These are phyloP conservation scores for Epichloe sylvatica DNA, from an alignment of 2,329 filamentous ascomycete species.

Conservation along the genomic window DNA sequence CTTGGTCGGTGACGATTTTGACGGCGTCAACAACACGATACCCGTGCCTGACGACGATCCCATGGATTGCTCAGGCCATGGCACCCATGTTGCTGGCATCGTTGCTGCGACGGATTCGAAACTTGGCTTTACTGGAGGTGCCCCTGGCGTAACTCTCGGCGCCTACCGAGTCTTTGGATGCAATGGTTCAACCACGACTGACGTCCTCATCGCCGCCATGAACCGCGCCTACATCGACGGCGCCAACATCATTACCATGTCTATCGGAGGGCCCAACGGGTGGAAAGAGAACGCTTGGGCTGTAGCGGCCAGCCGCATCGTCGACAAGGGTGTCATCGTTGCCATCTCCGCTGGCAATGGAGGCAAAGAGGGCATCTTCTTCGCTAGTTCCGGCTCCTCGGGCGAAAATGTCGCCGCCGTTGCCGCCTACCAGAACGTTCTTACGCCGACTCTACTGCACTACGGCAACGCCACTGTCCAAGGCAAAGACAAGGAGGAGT, in stretches of 20 bases:
- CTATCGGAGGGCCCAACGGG: constrained; percentile 9
- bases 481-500: constrained; percentile 8
- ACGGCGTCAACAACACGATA: constrained; percentile 1
- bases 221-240: constrained; percentile 40
- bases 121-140: constrained; percentile 3
- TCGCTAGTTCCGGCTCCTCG: background rate
- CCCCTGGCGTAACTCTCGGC: constrained; percentile 2
- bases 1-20: constrained; percentile 12
- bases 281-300: too few relatives aligned
- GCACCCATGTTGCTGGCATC: constrained; percentile 13
- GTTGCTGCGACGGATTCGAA: constrained; percentile 11
- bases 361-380: constrained; percentile 14
- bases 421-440: constrained; percentile 10
- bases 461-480: background rate
- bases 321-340: too few relatives aligned
- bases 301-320: too few relatives aligned
- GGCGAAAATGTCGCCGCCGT: constrained; percentile 7
- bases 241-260: constrained; percentile 15
- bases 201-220: constrained; percentile 40
- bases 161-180: constrained; percentile 5
- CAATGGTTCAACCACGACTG: constrained; percentile 18
- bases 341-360: constrained; percentile 10
- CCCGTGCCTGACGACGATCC: constrained; percentile 11
- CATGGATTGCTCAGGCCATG: constrained; percentile 10
- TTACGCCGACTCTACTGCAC: constrained; percentile 5